Evolutionary conservation across 441 rosid species (phyloP), one percentile per base, ranked within the genome.

Genomic region (Arabidopsis hybrid): DNA sequence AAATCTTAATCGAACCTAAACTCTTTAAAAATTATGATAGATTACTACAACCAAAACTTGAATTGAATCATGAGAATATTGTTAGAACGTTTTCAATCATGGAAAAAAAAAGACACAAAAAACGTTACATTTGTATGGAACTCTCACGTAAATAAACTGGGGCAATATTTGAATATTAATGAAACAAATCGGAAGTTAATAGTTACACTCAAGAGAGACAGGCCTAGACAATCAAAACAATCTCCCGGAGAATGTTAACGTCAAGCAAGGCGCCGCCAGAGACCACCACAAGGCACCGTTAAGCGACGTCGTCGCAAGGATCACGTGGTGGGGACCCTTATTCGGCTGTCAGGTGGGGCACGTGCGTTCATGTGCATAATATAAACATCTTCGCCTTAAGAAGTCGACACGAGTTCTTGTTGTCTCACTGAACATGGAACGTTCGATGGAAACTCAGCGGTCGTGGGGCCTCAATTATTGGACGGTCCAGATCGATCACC

Each of bases 341-440:
- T 58, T 29, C 18, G 9, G 63, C 59, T 71, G 84, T 84, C 88
- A 80, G 85, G 8, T 3, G 4, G 84, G 4, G 84, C 88, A 89
- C 91, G 89, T 86, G 91, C 85, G 57, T 16, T 80, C 97, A 89
- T 92, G 84, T 91, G 93, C 73, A 10, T 47, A 9, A 45, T 68
- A 45, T 68, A 69, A 63, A 49, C 34, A 34, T 17, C 46, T 74
- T 36, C 26, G 26, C 26, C 26, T 21, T 21, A 21, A 21, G 26
- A 42, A 51, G 13, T 60, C 59, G 80, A 80, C 83, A 81, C 84
- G 77, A 72, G 85, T 80, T 84, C 74, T 69, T 50, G 42, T 47
- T 52, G 49, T 60, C 68, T 82, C 75, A 52, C 61, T 57, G 40
- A 76, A 76, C 67, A 76, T 63, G 60, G 75, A 76, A 76, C 79